Percentiles rank a stretch among this genome's conserved stretches.
Conservation (phyloP, 306 rosid species). For the Ziziphus jujuba region DNA sequence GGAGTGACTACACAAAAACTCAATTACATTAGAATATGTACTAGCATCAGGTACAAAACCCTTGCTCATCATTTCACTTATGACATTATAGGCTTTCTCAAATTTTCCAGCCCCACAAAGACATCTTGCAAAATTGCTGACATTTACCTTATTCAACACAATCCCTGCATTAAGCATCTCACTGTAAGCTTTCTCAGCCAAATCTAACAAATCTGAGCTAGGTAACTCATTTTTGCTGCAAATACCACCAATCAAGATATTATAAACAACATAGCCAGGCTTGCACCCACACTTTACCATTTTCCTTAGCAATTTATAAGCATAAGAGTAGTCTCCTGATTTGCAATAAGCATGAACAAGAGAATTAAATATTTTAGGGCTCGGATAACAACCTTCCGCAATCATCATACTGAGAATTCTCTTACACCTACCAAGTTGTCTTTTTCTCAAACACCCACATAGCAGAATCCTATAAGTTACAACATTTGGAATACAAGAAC, state of each 20-base stretch:
- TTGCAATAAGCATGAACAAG: slow-evolving; percentile 77
- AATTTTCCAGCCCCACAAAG: slow-evolving; percentile 74
- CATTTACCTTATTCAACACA: slow-evolving; percentile 71
- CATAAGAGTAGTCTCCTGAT: slow-evolving; percentile 62
- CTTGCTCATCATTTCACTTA: slow-evolving; percentile 78
- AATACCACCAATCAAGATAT: slow-evolving; percentile 68
- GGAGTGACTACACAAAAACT: slow-evolving; percentile 63
- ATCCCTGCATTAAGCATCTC: slow-evolving; percentile 74
- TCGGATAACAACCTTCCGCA: slow-evolving; percentile 79
- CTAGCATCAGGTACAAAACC: slow-evolving; percentile 80
- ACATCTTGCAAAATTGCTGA: slow-evolving; percentile 66
- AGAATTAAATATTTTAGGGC: slow-evolving; percentile 65
- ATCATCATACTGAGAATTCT: slow-evolving; percentile 86
- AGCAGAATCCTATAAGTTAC: slow-evolving; percentile 63
- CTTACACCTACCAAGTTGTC: slow-evolving; percentile 76
- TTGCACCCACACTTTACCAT: slow-evolving; percentile 60
- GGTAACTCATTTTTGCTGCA: slow-evolving; percentile 59
- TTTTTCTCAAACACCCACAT: slow-evolving; percentile 70
- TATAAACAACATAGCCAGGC: slow-evolving; percentile 74
- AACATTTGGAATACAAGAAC: slow-evolving; percentile 73
- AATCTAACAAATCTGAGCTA: slow-evolving; percentile 44
- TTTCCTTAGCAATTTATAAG: slow-evolving; percentile 69
- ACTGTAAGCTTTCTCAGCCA: slow-evolving; percentile 74
- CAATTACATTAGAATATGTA: slow-evolving; percentile 82
- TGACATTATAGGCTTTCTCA: slow-evolving; percentile 74